Base-by-base conservation (phyloP, 179 eudicot genomes). In the Beta macrorhiza region DNA sequence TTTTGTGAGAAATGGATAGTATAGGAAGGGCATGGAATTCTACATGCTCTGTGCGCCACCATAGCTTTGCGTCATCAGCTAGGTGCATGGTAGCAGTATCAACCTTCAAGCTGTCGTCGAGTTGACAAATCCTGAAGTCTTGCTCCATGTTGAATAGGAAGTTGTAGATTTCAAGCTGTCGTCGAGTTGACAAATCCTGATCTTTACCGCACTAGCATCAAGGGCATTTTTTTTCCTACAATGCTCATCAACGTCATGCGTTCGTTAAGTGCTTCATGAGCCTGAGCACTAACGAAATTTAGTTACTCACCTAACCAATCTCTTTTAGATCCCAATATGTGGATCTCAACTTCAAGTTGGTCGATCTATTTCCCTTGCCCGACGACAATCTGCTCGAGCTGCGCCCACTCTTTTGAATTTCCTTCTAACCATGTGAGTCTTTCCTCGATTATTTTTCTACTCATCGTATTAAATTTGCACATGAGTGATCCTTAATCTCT, bases 141-240 rank as follows among this genome's bases (percentile, higher is more conserved):
- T 20, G 25, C 8, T 71, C 57, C 32, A 71, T 5, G 51, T 47
- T 7, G 51, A 71, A 71, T 14, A 71, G 56, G 57, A 71, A 49
- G 32, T 71, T 71, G 51, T 9, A 29, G 8, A 47, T 25, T 16
- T n/a, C n/a, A n/a, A n/a, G n/a, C n/a, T n/a, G n/a, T n/a, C n/a
- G n/a, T n/a, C n/a, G n/a, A n/a, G n/a, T n/a, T n/a, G n/a, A n/a
- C n/a, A n/a, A n/a, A n/a, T n/a, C n/a, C n/a, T n/a, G n/a, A 51
- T 25, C 15, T 5, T 51, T 4, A 11, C 1, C 14, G 7, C 42
- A 10, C 16, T 16, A 25, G 9, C 42, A 4, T 17, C 25, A 11
- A 0, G 15, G 8, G 0, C 7, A 20, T 20, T 16, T 10, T 16
- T 10, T 44, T 2, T 0, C 9, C n/a, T 16, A 20, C 15, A 9